Evolutionary conservation across 331 rosid genomes (phyloP).

Genomic region (Saraca asoca): DNA sequence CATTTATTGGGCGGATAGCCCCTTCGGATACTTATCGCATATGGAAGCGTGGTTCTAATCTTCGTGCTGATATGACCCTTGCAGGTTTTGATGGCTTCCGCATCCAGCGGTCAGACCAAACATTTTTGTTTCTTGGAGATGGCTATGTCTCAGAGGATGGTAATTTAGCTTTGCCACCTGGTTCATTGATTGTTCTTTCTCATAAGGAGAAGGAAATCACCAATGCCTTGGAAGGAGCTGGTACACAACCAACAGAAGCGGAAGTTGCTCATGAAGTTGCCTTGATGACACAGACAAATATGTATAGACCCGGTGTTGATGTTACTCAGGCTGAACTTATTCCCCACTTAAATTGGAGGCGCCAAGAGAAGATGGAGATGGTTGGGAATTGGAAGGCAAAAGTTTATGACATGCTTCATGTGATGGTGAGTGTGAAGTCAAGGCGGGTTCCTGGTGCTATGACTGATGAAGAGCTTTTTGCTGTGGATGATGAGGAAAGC

Average conservation of each 20-base stretch:
- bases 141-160: constrained; percentile 85
- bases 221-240: constrained; percentile 98
- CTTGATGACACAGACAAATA: constrained; percentile 90
- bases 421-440: constrained; percentile 97
- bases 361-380: constrained; percentile 94
- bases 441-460: constrained; percentile 99
- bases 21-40: constrained; percentile 98
- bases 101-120: constrained; percentile 91
- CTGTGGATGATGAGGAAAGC: constrained; percentile 83
- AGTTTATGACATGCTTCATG: constrained; percentile 96
- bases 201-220: constrained; percentile 96
- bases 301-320: constrained; percentile 98
- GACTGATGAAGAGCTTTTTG: constrained; percentile 98
- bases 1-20: constrained; percentile 93
- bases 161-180: constrained; percentile 65
- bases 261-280: constrained; percentile 97
- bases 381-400: constrained; percentile 97
- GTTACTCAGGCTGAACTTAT: constrained; percentile 98
- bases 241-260: constrained; percentile 89
- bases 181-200: constrained; percentile 92
- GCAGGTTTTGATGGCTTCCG: constrained; percentile 99
- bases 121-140: constrained; percentile 95
- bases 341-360: constrained; percentile 95
- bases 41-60: constrained; percentile 99
- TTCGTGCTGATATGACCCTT: constrained; percentile 98